These are phyloP conservation scores for Colletotrichum falcatum DNA, from an alignment of 2,329 filamentous ascomycete species.

Conservation along the genomic window DNA sequence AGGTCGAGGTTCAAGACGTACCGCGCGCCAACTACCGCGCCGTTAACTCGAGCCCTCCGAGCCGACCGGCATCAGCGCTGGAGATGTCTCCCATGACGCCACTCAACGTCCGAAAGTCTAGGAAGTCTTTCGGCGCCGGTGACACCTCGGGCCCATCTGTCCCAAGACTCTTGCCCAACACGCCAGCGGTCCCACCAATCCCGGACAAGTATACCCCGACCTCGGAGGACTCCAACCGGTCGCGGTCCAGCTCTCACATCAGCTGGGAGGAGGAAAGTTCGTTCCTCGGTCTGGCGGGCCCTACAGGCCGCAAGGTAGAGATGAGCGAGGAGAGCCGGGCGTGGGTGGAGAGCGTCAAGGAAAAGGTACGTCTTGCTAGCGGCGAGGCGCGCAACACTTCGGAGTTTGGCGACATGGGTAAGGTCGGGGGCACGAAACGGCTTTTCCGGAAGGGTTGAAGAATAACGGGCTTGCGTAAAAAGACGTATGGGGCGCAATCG, in stretches of 20 bases:
- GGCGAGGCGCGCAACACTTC: slow-evolving; percentile 60
- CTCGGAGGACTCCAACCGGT: slow-evolving; percentile 59
- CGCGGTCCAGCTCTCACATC: slow-evolving; percentile 64
- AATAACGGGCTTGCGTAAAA: not conserved
- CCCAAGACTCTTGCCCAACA: slow-evolving; percentile 53
- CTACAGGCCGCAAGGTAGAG: slow-evolving; percentile 71
- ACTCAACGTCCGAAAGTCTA: slow-evolving; percentile 66
- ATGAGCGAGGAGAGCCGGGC: slow-evolving; percentile 80
- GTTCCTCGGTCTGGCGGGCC: slow-evolving; percentile 77
- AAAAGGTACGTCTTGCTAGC: slow-evolving; percentile 79
- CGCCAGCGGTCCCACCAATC: slow-evolving; percentile 54
- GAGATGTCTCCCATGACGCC: slow-evolving; percentile 60
- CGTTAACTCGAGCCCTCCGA: slow-evolving; percentile 50
- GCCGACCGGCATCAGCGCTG: slow-evolving; percentile 51
- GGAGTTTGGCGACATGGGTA: slow-evolving; percentile 76
- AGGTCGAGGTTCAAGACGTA: slow-evolving; percentile 69
- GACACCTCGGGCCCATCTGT: slow-evolving; percentile 36
- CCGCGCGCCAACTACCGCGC: slow-evolving; percentile 47
- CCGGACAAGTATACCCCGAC: slow-evolving; percentile 55
- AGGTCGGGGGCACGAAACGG: slow-evolving; percentile 78
- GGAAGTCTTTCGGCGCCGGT: slow-evolving; percentile 58
- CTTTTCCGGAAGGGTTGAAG: slow-evolving; percentile 67
- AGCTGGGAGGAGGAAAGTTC: slow-evolving; percentile 70
- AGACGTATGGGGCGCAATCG: slow-evolving; percentile 15
- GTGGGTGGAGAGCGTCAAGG: slow-evolving; percentile 87